Evolutionary conservation across 2,329 filamentous ascomycete species (phyloP).

Genomic region (Bimuria novae-zelandiae): DNA sequence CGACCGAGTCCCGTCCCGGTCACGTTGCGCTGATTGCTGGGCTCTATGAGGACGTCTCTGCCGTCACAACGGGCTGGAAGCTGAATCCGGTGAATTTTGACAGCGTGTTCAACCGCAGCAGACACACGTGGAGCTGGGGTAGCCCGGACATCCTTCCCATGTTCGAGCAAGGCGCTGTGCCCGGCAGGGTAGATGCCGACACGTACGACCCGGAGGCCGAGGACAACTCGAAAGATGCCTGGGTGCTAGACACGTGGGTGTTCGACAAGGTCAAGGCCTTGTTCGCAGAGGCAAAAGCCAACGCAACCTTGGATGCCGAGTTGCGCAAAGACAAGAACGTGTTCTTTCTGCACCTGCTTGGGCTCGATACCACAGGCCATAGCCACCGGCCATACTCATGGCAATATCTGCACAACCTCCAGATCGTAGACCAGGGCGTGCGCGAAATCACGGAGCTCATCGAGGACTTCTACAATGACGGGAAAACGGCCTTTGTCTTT

Average conservation of each 20-base stretch:
- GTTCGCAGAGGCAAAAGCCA: slow-evolving; percentile 78
- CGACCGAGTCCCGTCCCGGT: slow-evolving; percentile 92
- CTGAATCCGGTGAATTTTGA: slow-evolving; percentile 98
- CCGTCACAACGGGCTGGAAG: slow-evolving; percentile 98
- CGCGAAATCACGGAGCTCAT: slow-evolving; percentile 80
- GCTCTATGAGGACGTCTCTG: slow-evolving; percentile 95
- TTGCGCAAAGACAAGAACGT: slow-evolving; percentile 85
- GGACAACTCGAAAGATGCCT: slow-evolving; percentile 84
- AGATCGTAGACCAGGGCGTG: slow-evolving; percentile 90
- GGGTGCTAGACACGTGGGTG: slow-evolving; percentile 87
- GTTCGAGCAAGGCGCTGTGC: slow-evolving; percentile 92
- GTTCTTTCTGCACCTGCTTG: slow-evolving; percentile 93
- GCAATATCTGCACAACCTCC: slow-evolving; percentile 93
- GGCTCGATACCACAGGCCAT: slow-evolving; percentile 89
- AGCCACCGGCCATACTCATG: slow-evolving; percentile 86
- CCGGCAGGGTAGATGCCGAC: slow-evolving; percentile 84
- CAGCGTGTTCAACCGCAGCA: slow-evolving; percentile 95
- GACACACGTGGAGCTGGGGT: slow-evolving; percentile 99
- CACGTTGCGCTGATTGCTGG: slow-evolving; percentile 97
- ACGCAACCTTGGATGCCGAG: slow-evolving; percentile 72
- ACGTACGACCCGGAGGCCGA: slow-evolving; percentile 84
- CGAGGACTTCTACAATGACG: slow-evolving; percentile 80
- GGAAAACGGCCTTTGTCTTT: slow-evolving; percentile 91
- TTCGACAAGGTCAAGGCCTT: slow-evolving; percentile 91
- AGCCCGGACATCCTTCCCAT: slow-evolving; percentile 97